phyloP scores from a whole-genome alignment of 2,329 filamentous ascomycete genomes.

The Aspergillus neotritici region DNA sequence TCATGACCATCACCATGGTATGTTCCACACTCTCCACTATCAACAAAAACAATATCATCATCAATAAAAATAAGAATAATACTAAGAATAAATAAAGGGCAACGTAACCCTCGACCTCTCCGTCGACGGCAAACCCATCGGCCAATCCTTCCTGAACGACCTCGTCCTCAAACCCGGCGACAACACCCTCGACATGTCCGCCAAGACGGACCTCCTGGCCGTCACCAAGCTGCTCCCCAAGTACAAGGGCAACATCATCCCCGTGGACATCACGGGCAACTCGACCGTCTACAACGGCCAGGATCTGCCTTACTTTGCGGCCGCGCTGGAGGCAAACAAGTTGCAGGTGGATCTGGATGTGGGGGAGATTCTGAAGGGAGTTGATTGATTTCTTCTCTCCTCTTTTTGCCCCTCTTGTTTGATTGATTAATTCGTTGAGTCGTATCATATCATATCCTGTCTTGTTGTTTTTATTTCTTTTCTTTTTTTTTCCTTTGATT shows the following conservation, averaged over 20 bases:
- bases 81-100: constrained; percentile 31
- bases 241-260: constrained; percentile 46
- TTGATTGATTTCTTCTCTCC: too few species aligned
- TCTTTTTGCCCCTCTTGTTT: constrained; percentile 9
- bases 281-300: constrained; percentile 45
- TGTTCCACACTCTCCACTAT: background rate
- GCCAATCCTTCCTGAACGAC: constrained; percentile 46
- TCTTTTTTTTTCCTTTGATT: background rate
- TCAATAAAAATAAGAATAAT: constrained; percentile 5
- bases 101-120: constrained; percentile 53
- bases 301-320: constrained; percentile 50
- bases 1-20: constrained; percentile 51
- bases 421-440: background rate
- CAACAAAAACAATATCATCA: constrained; percentile 4
- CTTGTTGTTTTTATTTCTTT: background rate
- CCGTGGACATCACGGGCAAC: constrained; percentile 48
- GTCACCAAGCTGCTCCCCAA: constrained; percentile 28
- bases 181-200: constrained; percentile 48
- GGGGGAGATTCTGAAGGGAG: too few species aligned
- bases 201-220: constrained; percentile 42
- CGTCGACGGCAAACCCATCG: constrained; percentile 45
- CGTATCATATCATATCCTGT: background rate
- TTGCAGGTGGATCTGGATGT: constrained; percentile 44
- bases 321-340: constrained; percentile 45
- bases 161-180: constrained; percentile 50